A percentile compares a stretch with the other conserved stretches of the same genome.
Evolutionary conservation across 768 basidiomycete genomes (phyloP).

Genomic region (Panus rudis): DNA sequence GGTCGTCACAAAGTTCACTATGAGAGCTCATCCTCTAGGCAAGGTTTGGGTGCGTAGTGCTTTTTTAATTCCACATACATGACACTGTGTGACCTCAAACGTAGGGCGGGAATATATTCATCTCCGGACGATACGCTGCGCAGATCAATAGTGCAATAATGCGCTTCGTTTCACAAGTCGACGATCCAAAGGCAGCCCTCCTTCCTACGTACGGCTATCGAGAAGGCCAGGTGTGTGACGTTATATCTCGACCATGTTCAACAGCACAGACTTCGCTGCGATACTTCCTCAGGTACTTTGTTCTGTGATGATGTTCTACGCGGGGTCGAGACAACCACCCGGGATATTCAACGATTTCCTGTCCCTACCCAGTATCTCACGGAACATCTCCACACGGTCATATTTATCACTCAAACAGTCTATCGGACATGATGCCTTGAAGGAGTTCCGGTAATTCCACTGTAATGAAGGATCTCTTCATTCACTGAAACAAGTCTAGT

Average conservation of each 20-base stretch:
- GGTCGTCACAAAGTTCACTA: slow-evolving; percentile 48
- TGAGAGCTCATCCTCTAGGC: slow-evolving; percentile 43
- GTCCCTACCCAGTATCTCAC: slow-evolving; percentile 27
- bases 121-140: neutral
- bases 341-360: slow-evolving; percentile 43
- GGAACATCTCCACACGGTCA: slow-evolving; percentile 29
- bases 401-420: slow-evolving; percentile 28
- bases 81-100: slow-evolving; percentile 6
- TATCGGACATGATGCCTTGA: neutral
- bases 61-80: neutral
- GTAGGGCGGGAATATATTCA: neutral
- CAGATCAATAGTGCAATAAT: slow-evolving; percentile 24
- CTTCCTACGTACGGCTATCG: slow-evolving; percentile 35
- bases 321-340: slow-evolving; percentile 37
- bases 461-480: no score
- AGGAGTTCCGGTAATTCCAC: neutral
- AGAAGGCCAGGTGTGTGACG: no score
- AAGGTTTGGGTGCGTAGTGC: slow-evolving; percentile 48
- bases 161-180: slow-evolving; percentile 29
- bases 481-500: no score
- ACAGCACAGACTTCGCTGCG: neutral
- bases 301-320: slow-evolving; percentile 44
- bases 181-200: slow-evolving; percentile 39
- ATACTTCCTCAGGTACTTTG: neutral
- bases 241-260: neutral